Percentiles rank a stretch among this genome's conserved stretches.
Conservation (phyloP, 208 protist species). For the Porcisia hertigi region DNA sequence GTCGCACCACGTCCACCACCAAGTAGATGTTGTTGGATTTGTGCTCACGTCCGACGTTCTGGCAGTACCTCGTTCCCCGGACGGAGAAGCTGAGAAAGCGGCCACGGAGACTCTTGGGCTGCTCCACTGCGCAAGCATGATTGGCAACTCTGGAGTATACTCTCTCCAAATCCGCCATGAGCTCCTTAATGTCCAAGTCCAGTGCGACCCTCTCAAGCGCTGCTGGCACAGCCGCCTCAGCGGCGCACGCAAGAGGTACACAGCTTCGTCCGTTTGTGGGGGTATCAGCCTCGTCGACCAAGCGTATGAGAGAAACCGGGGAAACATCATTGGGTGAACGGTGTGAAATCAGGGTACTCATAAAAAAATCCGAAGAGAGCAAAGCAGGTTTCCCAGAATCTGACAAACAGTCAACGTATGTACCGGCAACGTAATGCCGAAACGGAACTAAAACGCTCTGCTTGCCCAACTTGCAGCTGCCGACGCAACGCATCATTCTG, state of each 20-base stretch:
- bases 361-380: not conserved
- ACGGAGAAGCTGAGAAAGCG: constrained; percentile 55
- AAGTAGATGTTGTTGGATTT: constrained; percentile 83
- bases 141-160: constrained; percentile 35
- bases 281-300: not conserved
- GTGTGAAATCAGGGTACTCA: constrained; percentile 7
- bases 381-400: not conserved
- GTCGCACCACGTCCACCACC: constrained; percentile 43
- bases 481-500: constrained; percentile 76
- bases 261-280: not conserved
- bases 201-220: no score
- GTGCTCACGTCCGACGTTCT: constrained; percentile 70
- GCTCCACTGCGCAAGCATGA: constrained; percentile 29
- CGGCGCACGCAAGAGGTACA: not conserved
- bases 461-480: constrained; percentile 81
- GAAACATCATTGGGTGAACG: not conserved
- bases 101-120: constrained; percentile 13
- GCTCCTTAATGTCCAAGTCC: not conserved
- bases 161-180: constrained; percentile 19
- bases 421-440: constrained; percentile 1
- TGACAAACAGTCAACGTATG: not conserved
- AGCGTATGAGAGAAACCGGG: not conserved
- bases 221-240: not conserved
- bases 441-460: constrained; percentile 33
- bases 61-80: constrained; percentile 69